Evolutionary conservation across 2,329 filamentous ascomycete species (phyloP), one percentile per base, ranked within the genome.

Genomic region (Neophaeococcomyces aloes): DNA sequence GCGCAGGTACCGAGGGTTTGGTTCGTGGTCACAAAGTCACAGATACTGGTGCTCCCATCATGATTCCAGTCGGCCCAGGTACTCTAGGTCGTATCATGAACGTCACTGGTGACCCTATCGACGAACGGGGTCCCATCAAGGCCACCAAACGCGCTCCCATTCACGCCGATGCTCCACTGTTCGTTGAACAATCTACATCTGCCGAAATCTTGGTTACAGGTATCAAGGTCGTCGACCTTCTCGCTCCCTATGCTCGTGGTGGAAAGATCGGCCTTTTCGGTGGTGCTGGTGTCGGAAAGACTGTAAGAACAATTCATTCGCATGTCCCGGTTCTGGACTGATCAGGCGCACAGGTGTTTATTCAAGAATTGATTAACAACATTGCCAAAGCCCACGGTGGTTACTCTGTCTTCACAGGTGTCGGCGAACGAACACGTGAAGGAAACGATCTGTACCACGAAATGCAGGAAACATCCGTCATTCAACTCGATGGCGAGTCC

Each of bases 261-360:
- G 91, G 91, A 81, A 98, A 98, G 84, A 98, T 98, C 79, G 91
- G 91, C 86, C 87, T 98, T 60, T 98, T 98, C 76, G 91, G 91
- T 75, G 91, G 91, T 89, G 91, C 91, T 63, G 91, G 91, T 93
- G 91, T 98, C 78, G 91, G 91, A 72, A 98, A 98, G 84, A 98
- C 91, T 69, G 91, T 98, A 68, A 27, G 35, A 11, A 7, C 17
- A 25, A 19, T 13, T n/a, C 7, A 27, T 7, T 3, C 3, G 7
- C 13, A 21, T 19, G 18, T 3, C 10, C 11, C 8, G 11, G 8
- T 19, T 10, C 23, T 15, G 7, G n/a, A 31, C 39, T 42, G 31
- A 42, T 15, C 4, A 35, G 7, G 11, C 17, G 19, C 5, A 7
- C 39, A 42, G 39, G 39, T 42, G 39, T 98, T 96, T 79, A 98